Evolutionary conservation across 257 asterid species (phyloP).

Genomic region (Ilex asprella): DNA sequence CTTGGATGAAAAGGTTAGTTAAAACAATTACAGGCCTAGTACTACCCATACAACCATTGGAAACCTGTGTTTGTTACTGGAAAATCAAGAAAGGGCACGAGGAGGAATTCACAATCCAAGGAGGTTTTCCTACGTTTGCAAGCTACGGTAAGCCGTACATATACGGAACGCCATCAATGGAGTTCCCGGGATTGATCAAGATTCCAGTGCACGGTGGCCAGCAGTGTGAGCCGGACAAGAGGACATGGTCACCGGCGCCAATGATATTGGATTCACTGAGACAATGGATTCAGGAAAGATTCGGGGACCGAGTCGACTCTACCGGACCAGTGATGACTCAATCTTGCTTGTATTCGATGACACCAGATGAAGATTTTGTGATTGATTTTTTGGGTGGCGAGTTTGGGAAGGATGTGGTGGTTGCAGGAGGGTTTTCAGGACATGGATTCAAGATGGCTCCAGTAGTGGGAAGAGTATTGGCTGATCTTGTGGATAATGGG

Average conservation of each 20-base stretch:
- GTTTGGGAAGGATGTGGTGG: slow-evolving; percentile 58
- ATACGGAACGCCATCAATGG: slow-evolving; percentile 85
- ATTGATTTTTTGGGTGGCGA: slow-evolving; percentile 79
- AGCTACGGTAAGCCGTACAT: slow-evolving; percentile 69
- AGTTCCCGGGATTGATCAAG: slow-evolving; percentile 78
- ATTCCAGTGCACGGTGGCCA: slow-evolving; percentile 65
- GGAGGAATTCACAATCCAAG: slow-evolving; percentile 51
- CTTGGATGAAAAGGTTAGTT: slow-evolving; percentile 61
- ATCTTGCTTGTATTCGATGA: slow-evolving; percentile 91
- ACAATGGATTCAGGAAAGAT: slow-evolving; percentile 45
- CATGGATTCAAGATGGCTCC: slow-evolving; percentile 98
- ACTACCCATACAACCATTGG: slow-evolving; percentile 76
- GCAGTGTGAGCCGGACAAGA: slow-evolving; percentile 55
- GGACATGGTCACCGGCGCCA: slow-evolving; percentile 49
- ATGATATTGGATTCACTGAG: slow-evolving; percentile 13
- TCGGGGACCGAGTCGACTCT: slow-evolving; percentile 44
- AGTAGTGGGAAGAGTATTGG: slow-evolving; percentile 59
- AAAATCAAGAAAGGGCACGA: slow-evolving; percentile 58
- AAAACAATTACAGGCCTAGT: slow-evolving; percentile 29
- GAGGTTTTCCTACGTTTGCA: slow-evolving; percentile 74
- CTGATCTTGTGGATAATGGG: slow-evolving; percentile 51
- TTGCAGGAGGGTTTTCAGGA: slow-evolving; percentile 90
- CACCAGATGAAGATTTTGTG: slow-evolving; percentile 83
- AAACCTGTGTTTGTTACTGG: slow-evolving; percentile 67
- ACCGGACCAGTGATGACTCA: slow-evolving; percentile 48